Evolutionary conservation across 768 basidiomycete genomes (phyloP).

Genomic region (Phaffia australis): DNA sequence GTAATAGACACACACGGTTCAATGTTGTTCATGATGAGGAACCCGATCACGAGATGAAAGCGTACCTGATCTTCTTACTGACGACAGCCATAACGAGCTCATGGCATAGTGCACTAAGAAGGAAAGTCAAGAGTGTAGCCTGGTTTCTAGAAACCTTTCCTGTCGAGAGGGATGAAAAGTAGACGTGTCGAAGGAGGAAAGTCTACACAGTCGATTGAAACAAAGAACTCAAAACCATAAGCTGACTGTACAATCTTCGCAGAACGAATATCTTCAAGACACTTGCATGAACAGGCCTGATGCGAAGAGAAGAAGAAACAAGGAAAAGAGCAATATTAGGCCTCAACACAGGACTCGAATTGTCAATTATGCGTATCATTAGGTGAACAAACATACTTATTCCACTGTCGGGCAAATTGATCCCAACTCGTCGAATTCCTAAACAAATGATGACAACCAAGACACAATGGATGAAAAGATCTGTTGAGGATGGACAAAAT

Average conservation of each 20-base stretch:
- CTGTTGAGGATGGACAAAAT: not conserved
- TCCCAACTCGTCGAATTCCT: slow-evolving; percentile 98
- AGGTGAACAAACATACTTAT: slow-evolving; percentile 44
- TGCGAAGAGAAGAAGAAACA: too few species aligned
- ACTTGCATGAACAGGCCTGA: slow-evolving; percentile 56
- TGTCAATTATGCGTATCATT: too few species aligned
- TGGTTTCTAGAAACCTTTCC: slow-evolving; percentile 61
- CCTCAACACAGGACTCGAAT: too few species aligned
- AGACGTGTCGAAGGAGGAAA: slow-evolving; percentile 80
- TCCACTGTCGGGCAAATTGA: slow-evolving; percentile 97
- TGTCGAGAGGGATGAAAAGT: slow-evolving; percentile 67
- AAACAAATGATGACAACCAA: slow-evolving; percentile 38
- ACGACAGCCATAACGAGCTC: slow-evolving; percentile 96
- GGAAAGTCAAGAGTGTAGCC: slow-evolving; percentile 90
- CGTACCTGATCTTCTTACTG: slow-evolving; percentile 76
- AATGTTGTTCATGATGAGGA: too few species aligned
- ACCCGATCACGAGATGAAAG: not conserved
- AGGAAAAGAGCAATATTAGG: too few species aligned
- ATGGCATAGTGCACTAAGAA: slow-evolving; percentile 77
- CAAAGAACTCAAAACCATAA: not conserved
- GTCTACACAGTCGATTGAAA: slow-evolving; percentile 28
- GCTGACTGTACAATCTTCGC: not conserved
- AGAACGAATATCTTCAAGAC: slow-evolving; percentile 42
- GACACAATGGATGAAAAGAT: not conserved
- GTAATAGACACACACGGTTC: not conserved